Evolutionary conservation across 2,329 filamentous ascomycete genomes (phyloP).

Genomic region (Cryphonectria carpinicola): DNA sequence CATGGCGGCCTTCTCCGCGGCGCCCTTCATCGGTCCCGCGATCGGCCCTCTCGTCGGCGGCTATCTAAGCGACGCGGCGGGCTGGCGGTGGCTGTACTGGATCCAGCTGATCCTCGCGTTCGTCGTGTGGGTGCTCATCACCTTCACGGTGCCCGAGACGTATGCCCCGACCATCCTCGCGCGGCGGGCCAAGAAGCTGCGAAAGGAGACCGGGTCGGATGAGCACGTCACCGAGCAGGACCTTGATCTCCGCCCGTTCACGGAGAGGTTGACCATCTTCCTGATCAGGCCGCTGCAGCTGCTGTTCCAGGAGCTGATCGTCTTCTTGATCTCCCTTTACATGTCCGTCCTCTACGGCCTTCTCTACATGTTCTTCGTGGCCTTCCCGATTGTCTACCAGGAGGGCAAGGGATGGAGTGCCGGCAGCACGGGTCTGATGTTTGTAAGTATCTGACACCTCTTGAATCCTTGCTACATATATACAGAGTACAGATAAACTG

Average conservation of each 20-base stretch:
- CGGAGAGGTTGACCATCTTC: conserved; percentile 73
- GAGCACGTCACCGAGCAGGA: conserved; percentile 80
- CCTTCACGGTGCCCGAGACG: conserved; percentile 88
- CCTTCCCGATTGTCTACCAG: conserved; percentile 73
- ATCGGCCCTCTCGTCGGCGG: conserved; percentile 78
- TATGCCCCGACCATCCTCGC: conserved; percentile 81
- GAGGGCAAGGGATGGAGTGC: conserved; percentile 78
- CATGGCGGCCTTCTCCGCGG: conserved; percentile 84
- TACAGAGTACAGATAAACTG: neutral
- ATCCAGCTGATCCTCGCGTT: conserved; percentile 78
- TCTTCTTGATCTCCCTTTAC: conserved; percentile 81
- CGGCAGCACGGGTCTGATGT: conserved; percentile 80
- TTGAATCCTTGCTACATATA: conserved; percentile 24
- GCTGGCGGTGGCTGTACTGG: conserved; percentile 89
- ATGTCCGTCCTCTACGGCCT: conserved; percentile 81
- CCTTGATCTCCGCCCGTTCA: conserved; percentile 71
- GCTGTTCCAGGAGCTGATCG: conserved; percentile 81
- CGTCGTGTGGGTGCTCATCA: conserved; percentile 73
- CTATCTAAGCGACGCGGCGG: conserved; percentile 69
- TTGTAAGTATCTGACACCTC: conserved; percentile 41
- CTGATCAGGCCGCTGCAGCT: conserved; percentile 83
- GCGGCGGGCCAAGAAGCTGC: conserved; percentile 70
- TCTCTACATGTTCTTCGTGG: conserved; percentile 78
- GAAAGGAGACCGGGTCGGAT: conserved; percentile 67
- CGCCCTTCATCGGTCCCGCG: conserved; percentile 81